Base-by-base conservation (phyloP, 1,139 yeast species). In the Pichia sp. region DNA sequence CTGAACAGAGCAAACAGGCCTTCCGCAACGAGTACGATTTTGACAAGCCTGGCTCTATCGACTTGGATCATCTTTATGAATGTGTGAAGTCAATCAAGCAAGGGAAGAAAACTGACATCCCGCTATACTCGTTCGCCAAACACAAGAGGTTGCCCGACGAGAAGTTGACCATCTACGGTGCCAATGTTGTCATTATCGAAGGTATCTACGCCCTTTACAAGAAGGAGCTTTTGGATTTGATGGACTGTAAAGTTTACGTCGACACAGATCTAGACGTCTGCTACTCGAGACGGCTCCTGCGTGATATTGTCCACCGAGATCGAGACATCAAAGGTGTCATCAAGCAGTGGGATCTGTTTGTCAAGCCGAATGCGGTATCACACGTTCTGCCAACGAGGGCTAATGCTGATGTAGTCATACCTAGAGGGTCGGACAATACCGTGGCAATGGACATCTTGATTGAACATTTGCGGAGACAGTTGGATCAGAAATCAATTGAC, bases 201-300 rank as follows among this genome's bases (percentile, higher is more conserved):
- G 99, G 99, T 0, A 83, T 93, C 13, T 89, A 87, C 66, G 91
- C 97, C 0, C 70, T 93, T 48, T 82, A 85, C 60, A 91, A 87
- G 63, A 74, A 76, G 49, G 75, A 93, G 46, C 70, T 93, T 10
- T 69, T 86, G 50, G 85, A 79, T 18, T 67, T 90, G 62, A 86
- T 91, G 85, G 96, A 93, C 64, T 74, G 90, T 57, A 91, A 87
- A 67, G 80, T 91, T 19, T 93, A 84, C 66, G 97, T 93, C 8
- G 97, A 93, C 62, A 95, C 98, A 1, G 98, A 90, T 63, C 74
- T 91, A 59, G 99, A 93, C 65, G 78, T 91, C 19, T 93, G 99
- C 68, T 74, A 93, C 58, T 93, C 96, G 2, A 76, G 99, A 60
- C 75, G 99, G 61, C 72, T 93, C 48, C 80, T 89, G 6, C 75